Conservation (phyloP, 2,329 filamentous ascomycete species). For the Claviceps sorghi region DNA sequence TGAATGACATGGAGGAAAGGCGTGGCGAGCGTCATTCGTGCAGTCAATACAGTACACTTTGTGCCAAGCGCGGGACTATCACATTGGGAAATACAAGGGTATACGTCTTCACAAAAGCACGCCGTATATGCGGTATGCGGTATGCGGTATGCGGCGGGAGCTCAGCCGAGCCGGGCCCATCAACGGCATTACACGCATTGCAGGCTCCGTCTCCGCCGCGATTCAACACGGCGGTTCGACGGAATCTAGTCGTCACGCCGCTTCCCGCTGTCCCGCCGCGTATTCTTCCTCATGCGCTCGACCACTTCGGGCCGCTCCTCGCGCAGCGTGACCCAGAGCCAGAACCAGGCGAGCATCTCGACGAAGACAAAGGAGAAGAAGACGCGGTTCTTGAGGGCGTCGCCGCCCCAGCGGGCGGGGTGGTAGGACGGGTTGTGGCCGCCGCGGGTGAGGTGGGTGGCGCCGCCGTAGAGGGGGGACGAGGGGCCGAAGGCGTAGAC, state of each 20-base stretch:
- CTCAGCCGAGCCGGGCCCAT: too few relatives aligned
- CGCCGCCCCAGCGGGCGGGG: conserved; percentile 34
- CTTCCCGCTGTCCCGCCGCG: conserved; percentile 5
- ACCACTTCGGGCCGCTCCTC: conserved; percentile 43
- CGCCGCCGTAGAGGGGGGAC: conserved; percentile 31
- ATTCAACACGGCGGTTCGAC: too few relatives aligned
- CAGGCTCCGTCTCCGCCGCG: too few relatives aligned
- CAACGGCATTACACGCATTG: too few relatives aligned
- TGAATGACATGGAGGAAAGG: too few relatives aligned
- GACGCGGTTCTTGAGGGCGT: conserved; percentile 66
- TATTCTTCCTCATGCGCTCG: conserved; percentile 20
- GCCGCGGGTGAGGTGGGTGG: conserved; percentile 10
- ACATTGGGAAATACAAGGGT: too few relatives aligned
- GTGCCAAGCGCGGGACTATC: too few relatives aligned
- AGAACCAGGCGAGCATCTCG: conserved; percentile 77
- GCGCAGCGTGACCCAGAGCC: conserved; percentile 58
- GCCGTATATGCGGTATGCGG: too few relatives aligned
- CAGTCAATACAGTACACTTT: background rate
- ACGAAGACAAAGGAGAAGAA: conserved; percentile 76
- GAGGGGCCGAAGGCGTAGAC: conserved; percentile 44
- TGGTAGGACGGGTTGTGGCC: conserved; percentile 20
- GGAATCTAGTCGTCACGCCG: background rate
- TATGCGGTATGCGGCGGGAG: too few relatives aligned
- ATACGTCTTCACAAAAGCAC: too few relatives aligned
- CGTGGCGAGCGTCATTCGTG: too few relatives aligned